Conservation (phyloP, 108 stramenopile species). For the Epipyxis sp. region DNA sequence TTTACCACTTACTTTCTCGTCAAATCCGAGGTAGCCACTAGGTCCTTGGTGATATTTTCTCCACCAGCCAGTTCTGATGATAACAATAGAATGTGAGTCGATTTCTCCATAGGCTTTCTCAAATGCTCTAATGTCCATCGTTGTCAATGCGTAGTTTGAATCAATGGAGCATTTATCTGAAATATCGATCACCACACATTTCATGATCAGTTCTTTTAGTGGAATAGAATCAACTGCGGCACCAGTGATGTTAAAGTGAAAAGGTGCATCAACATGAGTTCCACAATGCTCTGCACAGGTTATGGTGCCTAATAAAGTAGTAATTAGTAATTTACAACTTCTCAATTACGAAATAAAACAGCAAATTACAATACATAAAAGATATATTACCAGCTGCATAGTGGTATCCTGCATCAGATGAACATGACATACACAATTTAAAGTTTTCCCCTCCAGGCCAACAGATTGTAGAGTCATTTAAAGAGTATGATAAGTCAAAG, state of each 20-base stretch:
- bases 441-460: conserved; percentile 14
- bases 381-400: conserved; percentile 1
- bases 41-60: not conserved
- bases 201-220: not conserved
- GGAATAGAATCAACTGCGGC: not conserved
- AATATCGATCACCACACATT: not conserved
- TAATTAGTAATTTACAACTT: too few relatives aligned
- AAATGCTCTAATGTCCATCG: not conserved
- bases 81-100: not conserved
- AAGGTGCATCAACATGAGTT: conserved; percentile 23
- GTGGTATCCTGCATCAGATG: not conserved
- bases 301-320: too few relatives aligned
- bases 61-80: conserved; percentile 2
- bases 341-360: too few relatives aligned
- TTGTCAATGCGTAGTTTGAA: not conserved
- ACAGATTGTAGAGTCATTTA: conserved; percentile 1
- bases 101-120: not conserved
- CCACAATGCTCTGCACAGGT: not conserved
- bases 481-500: conserved; percentile 3
- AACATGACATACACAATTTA: not conserved
- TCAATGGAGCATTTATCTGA: not conserved
- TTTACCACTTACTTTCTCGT: not conserved
- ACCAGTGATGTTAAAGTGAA: not conserved
- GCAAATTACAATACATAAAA: too few relatives aligned
- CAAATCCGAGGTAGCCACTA: not conserved